Evolutionary conservation across 495 filamentous ascomycete genomes (phyloP).

Genomic region (Pyrenopolyporus hunteri): DNA sequence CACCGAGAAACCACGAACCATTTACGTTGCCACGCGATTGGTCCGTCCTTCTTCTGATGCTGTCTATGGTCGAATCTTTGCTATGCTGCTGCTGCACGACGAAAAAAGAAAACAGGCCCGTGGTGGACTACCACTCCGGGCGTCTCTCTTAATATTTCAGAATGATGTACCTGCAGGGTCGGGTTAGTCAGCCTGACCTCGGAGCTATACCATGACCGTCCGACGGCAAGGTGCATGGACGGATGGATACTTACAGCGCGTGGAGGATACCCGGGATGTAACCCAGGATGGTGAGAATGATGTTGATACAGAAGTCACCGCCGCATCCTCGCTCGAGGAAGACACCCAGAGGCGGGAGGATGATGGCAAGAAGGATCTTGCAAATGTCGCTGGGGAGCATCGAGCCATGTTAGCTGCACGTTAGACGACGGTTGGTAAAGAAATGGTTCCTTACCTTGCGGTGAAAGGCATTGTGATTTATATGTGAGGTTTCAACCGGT

Average conservation of each 20-base stretch:
- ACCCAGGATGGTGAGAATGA: conserved; percentile 82
- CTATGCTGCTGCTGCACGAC: conserved; percentile 27
- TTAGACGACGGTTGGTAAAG: not conserved
- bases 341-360: conserved; percentile 88
- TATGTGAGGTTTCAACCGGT: not conserved
- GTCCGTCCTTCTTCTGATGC: conserved; percentile 13
- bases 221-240: not conserved
- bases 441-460: conserved; percentile 51
- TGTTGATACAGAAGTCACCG: conserved; percentile 84
- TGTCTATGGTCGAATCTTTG: conserved; percentile 24
- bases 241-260: conserved; percentile 59
- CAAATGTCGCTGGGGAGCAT: conserved; percentile 69
- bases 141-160: conserved; percentile 51
- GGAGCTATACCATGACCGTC: not conserved
- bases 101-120: conserved; percentile 13
- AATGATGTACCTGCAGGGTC: conserved; percentile 52
- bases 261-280: conserved; percentile 80
- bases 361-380: conserved; percentile 87
- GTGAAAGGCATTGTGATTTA: conserved; percentile 60
- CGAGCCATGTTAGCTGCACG: conserved; percentile 11
- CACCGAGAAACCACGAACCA: conserved; percentile 29
- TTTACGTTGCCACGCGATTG: conserved; percentile 19
- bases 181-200: conserved; percentile 15
- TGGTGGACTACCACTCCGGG: conserved; percentile 1
- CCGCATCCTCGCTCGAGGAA: conserved; percentile 89